Evolutionary conservation across 257 asterid genomes (phyloP), one percentile per base, ranked within the genome.

Genomic region (Lantana camara): DNA sequence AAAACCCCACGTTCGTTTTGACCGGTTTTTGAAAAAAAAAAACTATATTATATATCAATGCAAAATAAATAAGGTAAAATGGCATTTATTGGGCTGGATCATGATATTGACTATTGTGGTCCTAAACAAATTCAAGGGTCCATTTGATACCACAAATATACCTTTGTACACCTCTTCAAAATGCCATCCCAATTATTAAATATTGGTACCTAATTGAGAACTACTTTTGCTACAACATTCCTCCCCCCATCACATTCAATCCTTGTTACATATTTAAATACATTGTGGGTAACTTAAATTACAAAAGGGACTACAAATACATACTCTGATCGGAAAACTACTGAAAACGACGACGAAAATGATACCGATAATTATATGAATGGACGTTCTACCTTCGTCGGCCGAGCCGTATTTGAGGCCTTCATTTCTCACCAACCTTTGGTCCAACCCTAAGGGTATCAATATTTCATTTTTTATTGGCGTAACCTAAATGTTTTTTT

Each of bases 221-320:
- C 76, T 78, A 74, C 79, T 69, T 73, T 69, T 67, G 84, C 72
- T 60, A 30, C 56, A 70, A 81, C 82, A 81, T 83, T 78, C 85
- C 69, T 75, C 77, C 83, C 30, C 69, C 62, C 21, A 51, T 83
- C 90, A 41, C 77, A 70, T 62, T 83, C 86, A 38, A 51, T 73
- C 74, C 51, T 52, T 63, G 49, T 67, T 70, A 42, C 14, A 24
- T 75, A 56, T 75, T 83, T 40, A 74, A 61, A 78, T 53, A 14
- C n/a, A 45, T 7, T 23, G 9, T 57, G 19, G 40, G 24, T 15
- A 20, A 19, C 2, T 38, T n/a, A 3, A 10, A 34, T 16, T n/a
- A 7, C 9, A 50, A 14, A 45, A 8, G 23, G 1, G 34, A 7
- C 21, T 62, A 14, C 3, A 41, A 24, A 60, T 7, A 15, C 41